A percentile compares a stretch with the other conserved stretches of the same genome.
Evolutionary conservation across 2,329 filamentous ascomycete genomes (phyloP).

Genomic region (Botrytis hyacinthi): DNA sequence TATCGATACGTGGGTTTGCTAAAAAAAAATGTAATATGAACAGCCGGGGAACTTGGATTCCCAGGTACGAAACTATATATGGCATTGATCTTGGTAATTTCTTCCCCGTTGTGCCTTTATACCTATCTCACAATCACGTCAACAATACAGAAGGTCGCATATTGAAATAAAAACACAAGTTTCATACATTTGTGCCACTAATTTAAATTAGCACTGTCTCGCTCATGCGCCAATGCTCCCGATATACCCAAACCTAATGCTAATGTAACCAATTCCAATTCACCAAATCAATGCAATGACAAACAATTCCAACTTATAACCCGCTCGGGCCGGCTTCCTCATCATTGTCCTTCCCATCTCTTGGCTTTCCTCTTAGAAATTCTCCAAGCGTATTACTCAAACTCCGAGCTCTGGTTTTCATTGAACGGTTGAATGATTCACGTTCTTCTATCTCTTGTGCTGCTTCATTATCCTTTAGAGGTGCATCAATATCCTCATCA

Average conservation of each 20-base stretch:
- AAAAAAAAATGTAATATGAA: neutral
- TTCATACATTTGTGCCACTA: neutral
- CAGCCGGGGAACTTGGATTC: neutral
- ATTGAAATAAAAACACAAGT: neutral
- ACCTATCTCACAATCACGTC: neutral
- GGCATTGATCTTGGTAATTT: neutral
- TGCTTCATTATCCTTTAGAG: conserved; percentile 13
- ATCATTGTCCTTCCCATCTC: conserved; percentile 22
- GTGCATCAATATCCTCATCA: conserved; percentile 25
- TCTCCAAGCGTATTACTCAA: conserved; percentile 37
- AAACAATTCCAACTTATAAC: conserved; percentile 24
- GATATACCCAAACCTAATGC: conserved; percentile 15
- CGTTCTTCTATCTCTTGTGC: conserved; percentile 27
- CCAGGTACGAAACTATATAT: neutral
- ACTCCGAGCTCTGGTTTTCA: conserved; percentile 33
- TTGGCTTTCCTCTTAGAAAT: conserved; percentile 31
- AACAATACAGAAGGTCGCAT: no score
- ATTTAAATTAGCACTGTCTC: neutral
- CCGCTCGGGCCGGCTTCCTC: conserved; percentile 36
- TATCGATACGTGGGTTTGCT: neutral
- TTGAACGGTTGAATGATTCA: conserved; percentile 25
- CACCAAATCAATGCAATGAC: conserved; percentile 6
- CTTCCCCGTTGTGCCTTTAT: neutral
- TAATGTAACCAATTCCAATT: conserved; percentile 10
- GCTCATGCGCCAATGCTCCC: conserved; percentile 12